Evolutionary conservation across 1,139 yeast genomes (phyloP).

Genomic region (Yamadazyma jaroonii): DNA sequence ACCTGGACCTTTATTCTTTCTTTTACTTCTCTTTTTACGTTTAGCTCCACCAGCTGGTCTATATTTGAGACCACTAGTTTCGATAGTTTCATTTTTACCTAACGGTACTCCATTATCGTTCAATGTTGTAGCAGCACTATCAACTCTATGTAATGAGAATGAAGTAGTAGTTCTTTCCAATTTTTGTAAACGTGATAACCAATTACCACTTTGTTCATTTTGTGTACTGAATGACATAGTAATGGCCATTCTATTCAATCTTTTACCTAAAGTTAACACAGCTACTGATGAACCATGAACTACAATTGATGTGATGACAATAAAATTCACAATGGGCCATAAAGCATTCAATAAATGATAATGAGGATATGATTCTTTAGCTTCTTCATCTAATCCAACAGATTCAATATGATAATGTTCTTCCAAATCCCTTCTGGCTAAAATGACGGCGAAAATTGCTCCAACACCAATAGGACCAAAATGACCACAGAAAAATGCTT

Average conservation of each 20-base stretch:
- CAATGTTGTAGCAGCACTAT: conserved; percentile 46
- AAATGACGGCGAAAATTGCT: conserved; percentile 85
- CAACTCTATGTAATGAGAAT: conserved; percentile 77
- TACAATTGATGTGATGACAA: conserved; percentile 81
- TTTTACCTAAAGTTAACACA: conserved; percentile 82
- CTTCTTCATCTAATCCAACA: conserved; percentile 41
- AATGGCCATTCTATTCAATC: conserved; percentile 87
- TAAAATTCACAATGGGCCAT: conserved; percentile 90
- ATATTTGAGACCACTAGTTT: conserved; percentile 67
- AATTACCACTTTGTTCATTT: conserved; percentile 58
- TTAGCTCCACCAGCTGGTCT: conserved; percentile 80
- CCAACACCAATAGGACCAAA: conserved; percentile 99
- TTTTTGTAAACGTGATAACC: conserved; percentile 87
- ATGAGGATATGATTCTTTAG: conserved; percentile 58
- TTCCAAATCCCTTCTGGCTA: conserved; percentile 80
- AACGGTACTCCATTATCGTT: conserved; percentile 14
- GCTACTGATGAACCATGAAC: conserved; percentile 98
- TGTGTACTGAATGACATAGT: conserved; percentile 87
- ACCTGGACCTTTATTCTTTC: conserved; percentile 27
- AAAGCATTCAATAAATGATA: conserved; percentile 70
- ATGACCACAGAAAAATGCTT: conserved; percentile 93
- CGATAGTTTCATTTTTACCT: conserved; percentile 38
- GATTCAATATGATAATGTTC: conserved; percentile 32
- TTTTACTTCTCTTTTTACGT: conserved; percentile 41
- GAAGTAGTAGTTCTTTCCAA: conserved; percentile 71